Evolutionary conservation across 2,329 filamentous ascomycete genomes (phyloP), one percentile per base, ranked within the genome.

Genomic region (Fusarium duplospermum): DNA sequence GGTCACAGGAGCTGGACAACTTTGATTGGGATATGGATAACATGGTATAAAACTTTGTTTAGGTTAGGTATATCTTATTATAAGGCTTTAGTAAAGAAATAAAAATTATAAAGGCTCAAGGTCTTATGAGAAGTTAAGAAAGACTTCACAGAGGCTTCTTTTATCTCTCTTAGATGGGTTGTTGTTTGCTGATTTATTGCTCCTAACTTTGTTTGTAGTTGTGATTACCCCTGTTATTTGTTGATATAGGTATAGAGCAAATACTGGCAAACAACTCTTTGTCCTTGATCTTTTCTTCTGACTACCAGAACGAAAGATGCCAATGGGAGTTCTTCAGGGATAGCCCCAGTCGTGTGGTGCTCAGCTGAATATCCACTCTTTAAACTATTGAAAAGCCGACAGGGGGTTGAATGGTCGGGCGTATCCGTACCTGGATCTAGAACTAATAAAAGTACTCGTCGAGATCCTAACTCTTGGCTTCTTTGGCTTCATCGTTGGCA

Each of bases 1-100:
- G 82, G 33, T 80, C 81, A 10, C 76, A 72, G 24, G 77, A 80
- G 13, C 83, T 88, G 71, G 87, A 88, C 57, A 63, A 54, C 35
- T 75, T 73, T 59, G 57, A 73, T 6, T 75, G 72, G 72, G 38
- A 71, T 27, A 54, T 73, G 50, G 36, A 64, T 3, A 45, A 64
- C 27, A 35, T 70, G 33, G 68, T 72, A 56, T 62, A 63, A 24
- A 16, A 20, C 22, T 47, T 42, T 47, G 42, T 14, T 47, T 47
- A 8, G 42, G 22, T 24, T 47, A 3, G 6, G 22, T 47, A 24
- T 47, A 47, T 47, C 42, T 22, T 22, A 22, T 47, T 47, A 24
- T 24, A 24, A 18, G 14, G 22, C 31, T 10, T 47, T 47, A 47
- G 24, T 24, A 24, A 47, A 47, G 22, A 24, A 47, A 9, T 2